Percentiles rank a stretch among this genome's conserved stretches.
phyloP scores from a whole-genome alignment of 139 green algal species.

The Klebsormidium nitens region DNA sequence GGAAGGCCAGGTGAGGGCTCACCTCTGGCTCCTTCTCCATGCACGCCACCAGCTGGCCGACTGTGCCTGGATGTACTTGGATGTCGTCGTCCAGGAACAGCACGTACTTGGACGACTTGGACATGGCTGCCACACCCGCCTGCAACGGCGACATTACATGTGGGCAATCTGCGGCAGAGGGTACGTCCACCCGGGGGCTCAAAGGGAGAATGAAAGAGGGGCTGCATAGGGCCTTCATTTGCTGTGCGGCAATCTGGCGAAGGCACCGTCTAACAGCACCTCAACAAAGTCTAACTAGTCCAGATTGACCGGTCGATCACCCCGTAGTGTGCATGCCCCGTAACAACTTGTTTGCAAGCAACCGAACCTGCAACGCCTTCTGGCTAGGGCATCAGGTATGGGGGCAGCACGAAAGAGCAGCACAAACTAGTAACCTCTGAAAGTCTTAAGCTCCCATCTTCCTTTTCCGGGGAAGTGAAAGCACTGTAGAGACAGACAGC shows the following conservation, averaged over 20 bases:
- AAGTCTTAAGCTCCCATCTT: neutral
- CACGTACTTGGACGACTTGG: conserved; percentile 53
- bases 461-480: neutral
- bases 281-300: conserved; percentile 3
- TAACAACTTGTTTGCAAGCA: neutral
- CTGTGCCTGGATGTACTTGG: conserved; percentile 55
- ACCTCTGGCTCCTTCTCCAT: conserved; percentile 55
- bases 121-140: conserved; percentile 11
- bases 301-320: neutral
- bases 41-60: conserved; percentile 55
- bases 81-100: conserved; percentile 92
- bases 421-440: neutral
- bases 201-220: neutral
- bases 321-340: neutral
- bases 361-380: neutral
- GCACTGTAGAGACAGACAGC: neutral
- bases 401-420: neutral
- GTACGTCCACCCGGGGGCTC: neutral
- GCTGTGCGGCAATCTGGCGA: neutral
- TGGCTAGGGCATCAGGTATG: neutral
- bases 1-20: neutral
- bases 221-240: neutral
- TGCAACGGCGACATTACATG: neutral
- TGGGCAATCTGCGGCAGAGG: neutral
- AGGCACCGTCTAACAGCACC: neutral